A percentile compares a stretch with the other conserved stretches of the same genome.
Conservation (phyloP, 805 yeast genomes). For the Kuraishia capsulata region DNA sequence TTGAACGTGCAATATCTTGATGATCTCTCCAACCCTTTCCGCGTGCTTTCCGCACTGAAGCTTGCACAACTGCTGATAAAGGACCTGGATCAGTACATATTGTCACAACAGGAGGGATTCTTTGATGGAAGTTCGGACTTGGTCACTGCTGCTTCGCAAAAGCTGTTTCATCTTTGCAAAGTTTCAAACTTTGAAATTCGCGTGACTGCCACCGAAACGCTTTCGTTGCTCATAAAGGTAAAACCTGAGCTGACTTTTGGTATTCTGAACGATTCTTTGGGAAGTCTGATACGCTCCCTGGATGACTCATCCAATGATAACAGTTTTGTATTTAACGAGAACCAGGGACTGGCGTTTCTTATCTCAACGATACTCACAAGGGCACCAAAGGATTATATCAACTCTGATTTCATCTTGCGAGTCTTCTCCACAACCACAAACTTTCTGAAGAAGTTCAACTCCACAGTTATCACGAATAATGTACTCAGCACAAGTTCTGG, state of each 20-base stretch:
- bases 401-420: conserved; percentile 21
- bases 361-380: conserved; percentile 21
- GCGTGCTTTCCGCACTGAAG: conserved; percentile 14
- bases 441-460: conserved; percentile 22
- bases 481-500: conserved; percentile 20
- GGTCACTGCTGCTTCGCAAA: conserved; percentile 21
- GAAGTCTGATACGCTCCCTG: conserved; percentile 22
- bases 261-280: conserved; percentile 25
- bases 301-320: conserved; percentile 18
- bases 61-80: conserved; percentile 17
- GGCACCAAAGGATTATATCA: conserved; percentile 18
- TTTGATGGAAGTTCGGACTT: conserved; percentile 10
- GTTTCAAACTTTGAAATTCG: conserved; percentile 31
- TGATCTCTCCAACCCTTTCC: conserved; percentile 4
- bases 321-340: conserved; percentile 15
- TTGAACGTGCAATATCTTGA: neutral
- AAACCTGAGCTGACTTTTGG: conserved; percentile 20
- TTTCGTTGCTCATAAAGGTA: conserved; percentile 22
- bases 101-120: conserved; percentile 18
- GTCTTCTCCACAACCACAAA: conserved; percentile 18
- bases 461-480: conserved; percentile 23
- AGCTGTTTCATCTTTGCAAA: conserved; percentile 26
- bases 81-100: conserved; percentile 21
- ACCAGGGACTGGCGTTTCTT: conserved; percentile 21
- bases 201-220: conserved; percentile 27